Base-by-base conservation (phyloP, 2,329 filamentous ascomycete species). In the Cladophialophora chaetospira region DNA sequence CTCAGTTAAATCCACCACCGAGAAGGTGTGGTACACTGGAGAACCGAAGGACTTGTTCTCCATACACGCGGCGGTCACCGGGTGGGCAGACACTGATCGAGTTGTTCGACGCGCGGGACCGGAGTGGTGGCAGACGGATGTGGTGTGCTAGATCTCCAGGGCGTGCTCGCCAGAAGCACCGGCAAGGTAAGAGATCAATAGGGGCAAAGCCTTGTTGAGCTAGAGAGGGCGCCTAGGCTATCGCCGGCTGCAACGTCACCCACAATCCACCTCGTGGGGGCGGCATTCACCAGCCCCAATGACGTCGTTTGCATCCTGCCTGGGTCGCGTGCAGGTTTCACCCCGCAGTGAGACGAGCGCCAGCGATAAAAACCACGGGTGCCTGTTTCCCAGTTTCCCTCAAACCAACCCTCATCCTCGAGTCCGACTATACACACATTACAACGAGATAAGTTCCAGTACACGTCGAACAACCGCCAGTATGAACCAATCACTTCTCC, bases 401-500 rank as follows among this genome's bases (percentile, higher is more conserved):
- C n/a, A n/a, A n/a, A n/a, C n/a, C n/a, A 36, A 23, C 23, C 19
- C 13, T 36, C 9, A 10, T 5, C 5, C 3, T 38, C 17, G 13
- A 38, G 21, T 17, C 31, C 31, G 5, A 8, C 43, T 11, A 11
- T 15, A 4, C 1, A 11, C 43, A 23, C 19, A 17, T 5, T 26
- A 15, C 19, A 5, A 10, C 2, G 2, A 45, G 8, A 45, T 6
- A 23, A 28, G 23, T 15, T 17, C 3, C 23, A 19, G 2, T 31
- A 4, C 19, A 15, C n/a, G 13, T 28, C 15, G n/a, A 26, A 28
- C 2, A 21, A 25, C 15, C 31, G 31, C 21, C 46, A 51, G 40
- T 31, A 56, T 57, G 54, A 19, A 48, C 21, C 42, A 57, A 15
- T 21, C 45, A 19, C 33, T 55, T 15, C 31, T 61, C 46, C 17